Percentiles rank a stretch among this genome's conserved stretches.
phyloP scores from a whole-genome alignment of 2,329 filamentous ascomycete genomes.

The Bimuria novae-zelandiae region DNA sequence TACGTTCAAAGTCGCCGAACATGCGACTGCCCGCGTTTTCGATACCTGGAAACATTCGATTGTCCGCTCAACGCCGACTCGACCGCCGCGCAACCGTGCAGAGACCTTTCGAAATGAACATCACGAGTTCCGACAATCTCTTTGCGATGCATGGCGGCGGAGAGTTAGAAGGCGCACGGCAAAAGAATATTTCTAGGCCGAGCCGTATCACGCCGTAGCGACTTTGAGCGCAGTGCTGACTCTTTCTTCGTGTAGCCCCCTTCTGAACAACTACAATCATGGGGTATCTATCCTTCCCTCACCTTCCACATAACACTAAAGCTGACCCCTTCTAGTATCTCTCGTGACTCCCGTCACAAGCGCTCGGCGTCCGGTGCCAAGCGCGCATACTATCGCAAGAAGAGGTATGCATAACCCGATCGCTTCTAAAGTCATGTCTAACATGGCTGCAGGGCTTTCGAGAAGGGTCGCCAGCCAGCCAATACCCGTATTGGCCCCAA shows the following conservation, averaged over 20 bases:
- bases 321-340: conserved; percentile 73
- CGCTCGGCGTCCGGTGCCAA: conserved; percentile 99
- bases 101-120: conserved; percentile 1
- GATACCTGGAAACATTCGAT: background rate
- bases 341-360: conserved; percentile 99
- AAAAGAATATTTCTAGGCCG: background rate
- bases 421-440: conserved; percentile 68
- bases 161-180: background rate
- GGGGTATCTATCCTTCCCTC: conserved; percentile 50
- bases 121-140: conserved; percentile 1
- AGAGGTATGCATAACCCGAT: conserved; percentile 64
- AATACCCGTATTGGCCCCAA: conserved; percentile 99
- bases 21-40: conserved; percentile 10
- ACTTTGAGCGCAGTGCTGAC: conserved; percentile 27
- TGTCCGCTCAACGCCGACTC: background rate
- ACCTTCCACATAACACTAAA: conserved; percentile 5
- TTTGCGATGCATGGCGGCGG: background rate
- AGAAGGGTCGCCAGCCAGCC: conserved; percentile 98
- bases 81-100: background rate
- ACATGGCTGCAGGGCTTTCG: conserved; percentile 92
- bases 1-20: conserved; percentile 21
- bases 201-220: background rate
- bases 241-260: conserved; percentile 34
- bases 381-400: conserved; percentile 63
- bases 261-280: conserved; percentile 57